Conservation (phyloP, 2,329 filamentous ascomycete species). For the Fusarium fracticaudum region DNA sequence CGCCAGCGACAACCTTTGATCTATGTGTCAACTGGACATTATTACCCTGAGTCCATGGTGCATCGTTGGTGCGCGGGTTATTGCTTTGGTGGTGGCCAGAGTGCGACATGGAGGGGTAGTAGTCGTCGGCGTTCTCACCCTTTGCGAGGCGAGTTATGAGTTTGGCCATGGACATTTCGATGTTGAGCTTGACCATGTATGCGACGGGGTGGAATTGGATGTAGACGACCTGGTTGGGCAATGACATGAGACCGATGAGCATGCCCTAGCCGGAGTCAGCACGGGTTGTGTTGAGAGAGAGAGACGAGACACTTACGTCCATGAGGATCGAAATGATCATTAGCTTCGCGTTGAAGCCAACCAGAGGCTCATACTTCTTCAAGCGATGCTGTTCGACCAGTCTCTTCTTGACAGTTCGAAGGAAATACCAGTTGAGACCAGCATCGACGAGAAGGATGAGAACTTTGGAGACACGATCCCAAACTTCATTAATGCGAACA, state of each 20-base stretch:
- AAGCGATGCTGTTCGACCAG: constrained; percentile 58
- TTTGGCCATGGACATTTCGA: constrained; percentile 63
- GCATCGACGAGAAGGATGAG: constrained; percentile 62
- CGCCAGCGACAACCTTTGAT: constrained; percentile 34
- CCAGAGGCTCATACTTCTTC: constrained; percentile 60
- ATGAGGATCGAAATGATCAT: constrained; percentile 60
- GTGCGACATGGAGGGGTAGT: constrained; percentile 33
- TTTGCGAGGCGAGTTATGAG: constrained; percentile 56
- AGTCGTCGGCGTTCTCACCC: constrained; percentile 25
- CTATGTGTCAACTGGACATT: constrained; percentile 26
- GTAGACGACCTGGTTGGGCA: constrained; percentile 49
- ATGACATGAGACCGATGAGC: constrained; percentile 49
- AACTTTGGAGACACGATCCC: constrained; percentile 63
- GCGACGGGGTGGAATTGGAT: constrained; percentile 63
- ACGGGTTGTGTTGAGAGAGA: rapidly evolving
- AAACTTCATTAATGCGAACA: constrained; percentile 58
- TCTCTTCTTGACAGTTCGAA: constrained; percentile 56
- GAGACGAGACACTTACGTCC: constrained; percentile 50
- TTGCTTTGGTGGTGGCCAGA: constrained; percentile 21
- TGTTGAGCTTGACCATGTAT: constrained; percentile 64
- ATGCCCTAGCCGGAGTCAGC: background rate
- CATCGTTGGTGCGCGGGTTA: constrained; percentile 3
- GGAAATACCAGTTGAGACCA: constrained; percentile 63
- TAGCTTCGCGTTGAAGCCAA: constrained; percentile 60
- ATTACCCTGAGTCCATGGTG: constrained; percentile 23